These are phyloP conservation scores for Hericium alpestre DNA, from an alignment of 768 basidiomycete species.

Conservation along the genomic window DNA sequence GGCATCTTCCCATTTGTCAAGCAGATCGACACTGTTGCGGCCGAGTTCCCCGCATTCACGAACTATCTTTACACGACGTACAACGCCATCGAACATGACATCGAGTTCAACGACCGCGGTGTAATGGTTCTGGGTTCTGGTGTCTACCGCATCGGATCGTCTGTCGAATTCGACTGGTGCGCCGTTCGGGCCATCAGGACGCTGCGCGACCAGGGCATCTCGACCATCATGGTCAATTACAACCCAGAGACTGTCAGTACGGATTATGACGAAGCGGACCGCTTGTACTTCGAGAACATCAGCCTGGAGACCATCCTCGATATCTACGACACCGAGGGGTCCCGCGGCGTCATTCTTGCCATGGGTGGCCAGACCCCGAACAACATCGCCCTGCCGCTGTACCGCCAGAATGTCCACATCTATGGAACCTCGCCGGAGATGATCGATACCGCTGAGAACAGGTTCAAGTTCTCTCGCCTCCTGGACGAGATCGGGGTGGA, in stretches of 20 bases:
- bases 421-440: conserved; percentile 98
- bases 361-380: conserved; percentile 99
- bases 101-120: conserved; percentile 81
- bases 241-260: conserved; percentile 99
- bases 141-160: conserved; percentile 97
- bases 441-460: conserved; percentile 98
- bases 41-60: conserved; percentile 96
- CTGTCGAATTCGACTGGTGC: conserved; percentile 99
- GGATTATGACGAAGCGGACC: conserved; percentile 97
- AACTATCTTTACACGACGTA: conserved; percentile 99
- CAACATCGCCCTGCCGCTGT: conserved; percentile 93
- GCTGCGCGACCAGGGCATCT: conserved; percentile 85
- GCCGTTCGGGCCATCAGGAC: conserved; percentile 96
- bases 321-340: conserved; percentile 86
- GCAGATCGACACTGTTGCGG: conserved; percentile 98
- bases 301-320: conserved; percentile 92
- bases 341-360: conserved; percentile 86
- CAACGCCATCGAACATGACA: conserved; percentile 90
- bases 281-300: conserved; percentile 98
- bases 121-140: conserved; percentile 98
- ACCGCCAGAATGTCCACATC: conserved; percentile 95
- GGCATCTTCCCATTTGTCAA: conserved; percentile 87
- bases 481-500: conserved; percentile 98
- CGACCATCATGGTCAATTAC: conserved; percentile 99
- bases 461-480: conserved; percentile 98